Percentiles rank a stretch among this genome's conserved stretches.
Evolutionary conservation across 2,329 filamentous ascomycete species (phyloP).

Genomic region (Incumbomyces delicatus): DNA sequence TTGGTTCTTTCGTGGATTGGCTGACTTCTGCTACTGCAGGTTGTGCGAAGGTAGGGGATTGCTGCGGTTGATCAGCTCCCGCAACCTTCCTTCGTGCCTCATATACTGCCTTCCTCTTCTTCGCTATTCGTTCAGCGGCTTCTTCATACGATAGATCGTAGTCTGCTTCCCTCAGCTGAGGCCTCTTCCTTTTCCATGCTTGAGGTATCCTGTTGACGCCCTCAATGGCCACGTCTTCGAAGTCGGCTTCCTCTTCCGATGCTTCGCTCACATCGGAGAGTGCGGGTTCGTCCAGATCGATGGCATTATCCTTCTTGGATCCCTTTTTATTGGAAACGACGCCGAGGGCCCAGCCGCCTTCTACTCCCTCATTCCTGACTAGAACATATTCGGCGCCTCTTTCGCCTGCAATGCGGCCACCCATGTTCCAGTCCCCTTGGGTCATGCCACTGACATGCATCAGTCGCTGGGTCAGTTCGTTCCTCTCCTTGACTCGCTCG

Average conservation of each 20-base stretch:
- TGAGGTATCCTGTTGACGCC: constrained; percentile 78
- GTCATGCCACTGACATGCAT: constrained; percentile 93
- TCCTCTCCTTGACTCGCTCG: constrained; percentile 82
- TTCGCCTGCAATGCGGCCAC: constrained; percentile 53
- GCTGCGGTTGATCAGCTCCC: not conserved
- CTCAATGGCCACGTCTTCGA: constrained; percentile 88
- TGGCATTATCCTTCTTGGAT: constrained; percentile 74
- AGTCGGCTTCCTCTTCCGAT: constrained; percentile 60
- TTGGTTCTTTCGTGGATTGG: constrained; percentile 25
- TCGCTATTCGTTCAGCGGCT: constrained; percentile 27
- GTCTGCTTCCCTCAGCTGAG: constrained; percentile 23
- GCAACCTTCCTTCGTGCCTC: constrained; percentile 27
- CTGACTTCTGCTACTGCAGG: not conserved
- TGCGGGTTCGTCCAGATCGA: constrained; percentile 67
- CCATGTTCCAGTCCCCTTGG: constrained; percentile 51
- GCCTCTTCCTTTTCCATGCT: constrained; percentile 31
- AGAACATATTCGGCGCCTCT: constrained; percentile 88
- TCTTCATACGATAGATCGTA: constrained; percentile 29
- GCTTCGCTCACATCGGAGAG: constrained; percentile 42
- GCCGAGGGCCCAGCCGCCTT: constrained; percentile 91
- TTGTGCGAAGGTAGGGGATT: not conserved
- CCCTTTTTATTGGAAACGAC: constrained; percentile 80
- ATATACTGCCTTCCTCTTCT: constrained; percentile 39
- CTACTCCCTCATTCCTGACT: constrained; percentile 88
- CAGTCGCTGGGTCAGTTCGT: constrained; percentile 84